These are phyloP conservation scores for Saturnispora dispora DNA, from an alignment of 805 yeast genomes.

Conservation along the genomic window DNA sequence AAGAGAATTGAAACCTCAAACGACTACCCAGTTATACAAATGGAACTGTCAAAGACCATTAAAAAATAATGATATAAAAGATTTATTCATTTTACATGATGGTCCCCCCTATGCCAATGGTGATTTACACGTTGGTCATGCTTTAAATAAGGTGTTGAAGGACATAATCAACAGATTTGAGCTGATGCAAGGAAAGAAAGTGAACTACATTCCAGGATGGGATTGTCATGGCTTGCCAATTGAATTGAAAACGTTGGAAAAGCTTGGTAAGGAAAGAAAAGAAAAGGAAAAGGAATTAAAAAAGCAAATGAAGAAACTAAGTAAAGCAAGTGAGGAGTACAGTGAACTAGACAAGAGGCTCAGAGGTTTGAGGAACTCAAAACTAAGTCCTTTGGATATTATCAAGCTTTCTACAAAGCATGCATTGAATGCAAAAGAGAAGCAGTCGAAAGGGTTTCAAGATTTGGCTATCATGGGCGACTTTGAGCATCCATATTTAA, in stretches of 20 bases:
- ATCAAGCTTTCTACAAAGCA: constrained; percentile 58
- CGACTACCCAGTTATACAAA: constrained; percentile 52
- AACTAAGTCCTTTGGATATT: constrained; percentile 40
- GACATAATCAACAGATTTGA: constrained; percentile 75
- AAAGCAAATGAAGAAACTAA: constrained; percentile 19
- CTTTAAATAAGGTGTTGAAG: constrained; percentile 80
- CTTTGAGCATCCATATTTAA: constrained; percentile 63
- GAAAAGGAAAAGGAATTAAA: constrained; percentile 24
- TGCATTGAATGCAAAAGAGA: constrained; percentile 57
- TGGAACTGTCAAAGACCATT: constrained; percentile 41
- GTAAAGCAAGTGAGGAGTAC: constrained; percentile 9
- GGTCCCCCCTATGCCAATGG: constrained; percentile 99
- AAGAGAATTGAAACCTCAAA: constrained; percentile 37
- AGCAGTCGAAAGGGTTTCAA: constrained; percentile 56
- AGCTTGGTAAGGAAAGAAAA: constrained; percentile 28
- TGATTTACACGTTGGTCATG: constrained; percentile 84
- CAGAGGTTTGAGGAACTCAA: constrained; percentile 12
- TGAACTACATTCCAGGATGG: constrained; percentile 89
- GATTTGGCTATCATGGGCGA: constrained; percentile 77
- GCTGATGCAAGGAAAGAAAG: constrained; percentile 46
- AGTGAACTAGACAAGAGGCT: constrained; percentile 9
- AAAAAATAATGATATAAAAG: constrained; percentile 22
- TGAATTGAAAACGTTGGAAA: constrained; percentile 70
- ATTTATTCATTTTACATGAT: constrained; percentile 70
- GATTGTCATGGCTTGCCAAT: constrained; percentile 98